Percentiles rank a stretch among this genome's conserved stretches.
Evolutionary conservation across 257 asterid genomes (phyloP).

Genomic region (Mitragyna speciosa): DNA sequence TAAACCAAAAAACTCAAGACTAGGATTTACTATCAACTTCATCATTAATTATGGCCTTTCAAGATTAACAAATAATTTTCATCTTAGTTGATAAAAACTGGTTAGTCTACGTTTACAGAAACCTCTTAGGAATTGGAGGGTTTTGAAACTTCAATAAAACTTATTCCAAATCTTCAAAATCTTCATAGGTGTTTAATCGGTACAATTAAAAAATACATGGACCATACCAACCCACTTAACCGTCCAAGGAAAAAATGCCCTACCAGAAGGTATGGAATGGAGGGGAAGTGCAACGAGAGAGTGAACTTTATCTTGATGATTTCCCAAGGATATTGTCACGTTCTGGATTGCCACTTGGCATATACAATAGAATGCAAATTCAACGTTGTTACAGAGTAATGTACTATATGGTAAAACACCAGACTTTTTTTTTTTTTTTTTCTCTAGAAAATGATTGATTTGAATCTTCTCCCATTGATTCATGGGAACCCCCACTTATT

Average conservation of each 20-base stretch:
- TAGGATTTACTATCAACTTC: too few relatives aligned
- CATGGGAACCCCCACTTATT: neutral
- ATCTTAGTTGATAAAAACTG: neutral
- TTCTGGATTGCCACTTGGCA: neutral
- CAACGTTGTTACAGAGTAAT: neutral
- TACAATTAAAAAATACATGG: neutral
- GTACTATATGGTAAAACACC: neutral
- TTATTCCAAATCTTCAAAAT: neutral
- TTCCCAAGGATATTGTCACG: neutral
- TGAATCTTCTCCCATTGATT: neutral
- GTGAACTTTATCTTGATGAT: constrained; percentile 1
- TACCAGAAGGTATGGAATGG: neutral
- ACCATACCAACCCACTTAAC: constrained; percentile 47
- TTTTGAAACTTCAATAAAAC: neutral
- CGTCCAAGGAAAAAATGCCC: constrained; percentile 27
- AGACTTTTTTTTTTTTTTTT: too few relatives aligned
- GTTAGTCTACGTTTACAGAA: neutral
- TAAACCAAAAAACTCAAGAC: too few relatives aligned
- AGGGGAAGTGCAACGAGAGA: neutral
- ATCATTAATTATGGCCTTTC: neutral
- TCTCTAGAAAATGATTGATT: constrained; percentile 9
- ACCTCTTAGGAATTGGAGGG: neutral
- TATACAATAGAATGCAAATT: neutral
- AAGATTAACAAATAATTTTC: neutral
- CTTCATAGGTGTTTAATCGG: constrained; percentile 10